Evolutionary conservation across 164 flowering plant species (phyloP), one percentile per base, ranked within the genome.

Genomic region (Liquidambar formosana): DNA sequence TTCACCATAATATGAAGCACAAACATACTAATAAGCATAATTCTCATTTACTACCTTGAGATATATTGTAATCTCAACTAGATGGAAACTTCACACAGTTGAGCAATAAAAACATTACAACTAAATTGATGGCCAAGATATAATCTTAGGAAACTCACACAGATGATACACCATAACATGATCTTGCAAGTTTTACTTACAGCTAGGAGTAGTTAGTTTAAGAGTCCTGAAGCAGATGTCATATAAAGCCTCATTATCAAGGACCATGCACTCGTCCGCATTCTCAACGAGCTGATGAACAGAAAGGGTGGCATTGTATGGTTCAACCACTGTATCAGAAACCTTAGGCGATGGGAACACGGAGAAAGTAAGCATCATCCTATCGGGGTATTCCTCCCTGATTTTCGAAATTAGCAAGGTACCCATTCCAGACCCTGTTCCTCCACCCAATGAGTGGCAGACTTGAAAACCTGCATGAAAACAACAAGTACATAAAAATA

Each of bases 261-360:
- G 63, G 60, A 87, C 91, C 91, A 87, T 87, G 77, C 91, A 85
- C 80, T 86, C 90, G 79, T 86, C 90, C 10, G 90, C 90, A 76
- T 86, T 86, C 80, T 86, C 90, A 62, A 87, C 91, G 61, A 87
- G 82, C 78, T 87, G 89, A 54, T 87, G 91, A 64, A 87, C 91
- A 68, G 91, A 87, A 21, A 87, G 87, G 9, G 91, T 87, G 43
- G 91, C 91, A 77, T 87, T 87, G 75, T 85, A 87, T 23, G 91
- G 91, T 72, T 87, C 91, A 62, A 87, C 91, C 47, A 87, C 91
- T 6, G 91, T 87, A 62, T 86, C 90, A 0, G 90, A 86, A 16
- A 86, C 87, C 78, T 86, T 86, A 5, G 89, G 89, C 1, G 88
- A 86, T n/a, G 90, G 87, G 73, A 87, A 87, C 59, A 87, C 91